Evolutionary conservation across 2,329 filamentous ascomycete species (phyloP), one percentile per base, ranked within the genome.

Genomic region (Alternaria infectoria): DNA sequence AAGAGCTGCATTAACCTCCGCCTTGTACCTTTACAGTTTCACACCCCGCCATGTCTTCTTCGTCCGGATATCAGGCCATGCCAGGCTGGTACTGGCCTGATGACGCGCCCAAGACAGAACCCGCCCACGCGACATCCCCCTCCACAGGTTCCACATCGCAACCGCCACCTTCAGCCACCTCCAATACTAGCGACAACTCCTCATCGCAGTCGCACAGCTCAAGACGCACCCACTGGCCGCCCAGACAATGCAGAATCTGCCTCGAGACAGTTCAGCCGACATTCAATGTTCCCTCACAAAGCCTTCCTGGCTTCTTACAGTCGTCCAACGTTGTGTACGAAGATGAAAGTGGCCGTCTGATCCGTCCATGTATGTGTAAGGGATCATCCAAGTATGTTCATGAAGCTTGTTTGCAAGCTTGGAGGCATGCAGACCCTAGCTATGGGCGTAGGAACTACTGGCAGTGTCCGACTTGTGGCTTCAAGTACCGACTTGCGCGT

Each of bases 311-410:
- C 23, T 85, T 89, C 56, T 79, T 91, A 46, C 85, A 89, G 67
- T 81, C 86, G 26, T 86, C 88, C 17, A 84, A 85, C 54, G 88
- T 91, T 49, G 84, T 85, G 19, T 97, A 97, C 74, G 86, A 90
- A 55, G 94, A 92, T 23, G 88, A 91, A 65, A 91, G 90, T 67
- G 86, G 91, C 28, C 90, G 93, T 54, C 84, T 99, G 26, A 87
- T 98, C 71, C 91, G 91, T 57, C 96, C 96, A 36, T 99, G 96
- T 85, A 89, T 90, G 81, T 99, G 96, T 86, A 96, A 93, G 82
- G 96, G 96, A 56, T 93, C 92, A 43, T 92, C 95, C 71, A 92
- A 92, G 82, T 97, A 97, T 80, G 93, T 98, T 23, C 96, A 99
- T 79, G 93, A 97, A 80, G 91, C 89, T 28, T 99, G 96, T 76